These are phyloP conservation scores for Kwoniella shivajii DNA, from an alignment of 1,284 basidiomycete species.

Conservation along the genomic window DNA sequence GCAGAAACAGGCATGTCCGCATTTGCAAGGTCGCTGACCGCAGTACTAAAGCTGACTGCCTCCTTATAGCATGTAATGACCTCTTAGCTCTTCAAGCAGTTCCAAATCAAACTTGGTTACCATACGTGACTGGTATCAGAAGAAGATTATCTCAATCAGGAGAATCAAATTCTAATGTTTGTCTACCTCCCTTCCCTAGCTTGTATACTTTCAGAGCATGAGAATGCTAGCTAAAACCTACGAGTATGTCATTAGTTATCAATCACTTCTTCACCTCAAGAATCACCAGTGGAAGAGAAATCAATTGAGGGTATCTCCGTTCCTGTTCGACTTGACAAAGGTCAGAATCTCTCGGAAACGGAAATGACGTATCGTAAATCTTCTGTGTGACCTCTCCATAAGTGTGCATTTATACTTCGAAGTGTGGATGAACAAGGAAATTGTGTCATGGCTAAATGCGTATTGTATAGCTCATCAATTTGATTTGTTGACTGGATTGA, in stretches of 20 bases:
- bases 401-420: too few relatives aligned
- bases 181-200: background rate
- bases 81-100: constrained; percentile 6
- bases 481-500: too few relatives aligned
- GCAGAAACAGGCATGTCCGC: constrained; percentile 4
- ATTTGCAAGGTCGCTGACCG: background rate
- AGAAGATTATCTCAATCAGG: background rate
- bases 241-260: too few relatives aligned
- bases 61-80: constrained; percentile 6
- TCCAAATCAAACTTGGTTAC: constrained; percentile 3
- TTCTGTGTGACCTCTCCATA: too few relatives aligned
- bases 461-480: too few relatives aligned
- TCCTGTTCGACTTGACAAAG: background rate
- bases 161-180: background rate
- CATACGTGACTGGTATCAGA: constrained; percentile 5
- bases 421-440: too few relatives aligned
- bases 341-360: background rate
- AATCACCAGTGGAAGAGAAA: constrained; percentile 6
- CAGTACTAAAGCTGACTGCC: background rate
- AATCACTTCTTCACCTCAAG: background rate
- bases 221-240: too few relatives aligned
- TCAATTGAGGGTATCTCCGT: background rate
- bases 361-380: too few relatives aligned
- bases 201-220: background rate
- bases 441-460: too few relatives aligned